Conservation (phyloP, 1,284 basidiomycete genomes). For the Melampsora larici-populina region DNA sequence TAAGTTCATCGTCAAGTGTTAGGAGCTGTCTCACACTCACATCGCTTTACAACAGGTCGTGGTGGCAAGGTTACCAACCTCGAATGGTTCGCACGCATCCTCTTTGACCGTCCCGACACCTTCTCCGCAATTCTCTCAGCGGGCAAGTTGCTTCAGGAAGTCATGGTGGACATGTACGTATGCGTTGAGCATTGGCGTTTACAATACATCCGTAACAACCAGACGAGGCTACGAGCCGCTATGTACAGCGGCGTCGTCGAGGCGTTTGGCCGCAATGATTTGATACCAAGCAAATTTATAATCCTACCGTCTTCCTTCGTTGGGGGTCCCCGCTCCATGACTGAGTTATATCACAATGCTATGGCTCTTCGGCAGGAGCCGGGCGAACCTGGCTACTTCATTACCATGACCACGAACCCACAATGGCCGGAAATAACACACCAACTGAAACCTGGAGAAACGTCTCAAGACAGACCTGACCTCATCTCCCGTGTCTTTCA, state of each 20-base stretch:
- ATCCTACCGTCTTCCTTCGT: conserved; percentile 58
- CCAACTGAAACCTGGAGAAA: conserved; percentile 56
- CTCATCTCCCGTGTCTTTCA: background rate
- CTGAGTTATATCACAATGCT: conserved; percentile 57
- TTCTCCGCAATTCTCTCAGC: background rate
- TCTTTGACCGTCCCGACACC: background rate
- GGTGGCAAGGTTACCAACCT: background rate
- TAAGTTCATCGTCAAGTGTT: background rate
- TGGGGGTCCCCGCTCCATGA: conserved; percentile 57
- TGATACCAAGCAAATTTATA: conserved; percentile 42
- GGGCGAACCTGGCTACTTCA: conserved; percentile 56
- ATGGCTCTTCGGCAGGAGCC: conserved; percentile 56
- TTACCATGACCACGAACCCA: conserved; percentile 60
- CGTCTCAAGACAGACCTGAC: conserved; percentile 52
- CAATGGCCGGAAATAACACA: conserved; percentile 57
- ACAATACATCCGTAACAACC: background rate
- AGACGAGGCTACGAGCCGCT: background rate
- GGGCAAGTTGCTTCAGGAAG: background rate
- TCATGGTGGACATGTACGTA: background rate
- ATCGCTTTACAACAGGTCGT: too few relatives aligned
- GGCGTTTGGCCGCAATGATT: conserved; percentile 5
- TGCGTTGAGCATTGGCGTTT: background rate
- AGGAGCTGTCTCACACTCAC: background rate
- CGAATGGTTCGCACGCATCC: conserved; percentile 2
- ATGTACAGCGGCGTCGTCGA: background rate